Percentiles rank a stretch among this genome's conserved stretches.
phyloP scores from a whole-genome alignment of 2,329 filamentous ascomycete species.

The Rhytidhysteron rufulum region DNA sequence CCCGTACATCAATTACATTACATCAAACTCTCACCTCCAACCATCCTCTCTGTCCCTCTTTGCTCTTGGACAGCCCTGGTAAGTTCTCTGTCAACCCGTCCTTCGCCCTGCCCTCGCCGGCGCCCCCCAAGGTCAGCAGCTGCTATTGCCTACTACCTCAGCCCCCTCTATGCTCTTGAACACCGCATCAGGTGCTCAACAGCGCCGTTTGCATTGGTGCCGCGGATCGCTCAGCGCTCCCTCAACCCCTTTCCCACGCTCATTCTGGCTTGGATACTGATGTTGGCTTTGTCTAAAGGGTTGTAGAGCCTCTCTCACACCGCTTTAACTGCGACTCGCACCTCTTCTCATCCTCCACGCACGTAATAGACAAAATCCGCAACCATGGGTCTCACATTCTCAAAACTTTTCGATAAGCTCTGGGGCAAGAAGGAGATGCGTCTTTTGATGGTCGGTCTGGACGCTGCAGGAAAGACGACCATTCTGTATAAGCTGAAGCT shows the following conservation, averaged over 20 bases:
- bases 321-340: constrained; percentile 23
- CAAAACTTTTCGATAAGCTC: constrained; percentile 97
- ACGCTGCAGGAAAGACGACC: constrained; percentile 97
- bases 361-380: constrained; percentile 43
- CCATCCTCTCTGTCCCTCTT: constrained; percentile 31
- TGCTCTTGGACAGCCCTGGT: constrained; percentile 33
- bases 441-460: constrained; percentile 94
- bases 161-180: constrained; percentile 19
- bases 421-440: constrained; percentile 99
- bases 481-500: constrained; percentile 99
- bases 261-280: constrained; percentile 9
- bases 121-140: constrained; percentile 11
- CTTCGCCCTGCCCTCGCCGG: constrained; percentile 9
- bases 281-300: constrained; percentile 17
- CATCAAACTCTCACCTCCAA: constrained; percentile 27
- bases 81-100: constrained; percentile 22
- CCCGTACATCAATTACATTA: constrained; percentile 38
- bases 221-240: constrained; percentile 7
- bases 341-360: constrained; percentile 13
- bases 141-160: constrained; percentile 9
- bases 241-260: constrained; percentile 8
- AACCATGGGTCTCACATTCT: constrained; percentile 89
- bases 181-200: constrained; percentile 22
- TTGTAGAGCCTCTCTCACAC: constrained; percentile 33
- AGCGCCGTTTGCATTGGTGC: constrained; percentile 15